A percentile compares a stretch with the other conserved stretches of the same genome.
Conservation (phyloP, 441 rosid genomes). For the Brassica hybrid region DNA sequence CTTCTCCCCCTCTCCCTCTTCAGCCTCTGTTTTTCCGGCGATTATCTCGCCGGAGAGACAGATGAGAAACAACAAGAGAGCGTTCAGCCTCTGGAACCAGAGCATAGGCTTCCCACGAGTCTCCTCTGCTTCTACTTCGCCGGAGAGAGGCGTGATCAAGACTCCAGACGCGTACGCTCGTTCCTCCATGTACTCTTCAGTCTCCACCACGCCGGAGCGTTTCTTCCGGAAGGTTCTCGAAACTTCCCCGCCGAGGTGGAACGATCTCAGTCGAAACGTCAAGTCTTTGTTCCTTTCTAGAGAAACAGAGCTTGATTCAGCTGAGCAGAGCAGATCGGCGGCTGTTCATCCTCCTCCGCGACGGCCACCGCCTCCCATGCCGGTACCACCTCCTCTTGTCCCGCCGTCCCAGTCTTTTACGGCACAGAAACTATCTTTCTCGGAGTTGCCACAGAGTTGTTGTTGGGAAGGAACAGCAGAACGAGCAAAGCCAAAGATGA, state of each 20-base stretch:
- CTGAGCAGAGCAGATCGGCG: slow-evolving; percentile 39
- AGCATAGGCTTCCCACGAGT: slow-evolving; percentile 40
- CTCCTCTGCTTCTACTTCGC: slow-evolving; percentile 49
- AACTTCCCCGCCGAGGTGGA: slow-evolving; percentile 50
- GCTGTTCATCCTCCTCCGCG: slow-evolving; percentile 48
- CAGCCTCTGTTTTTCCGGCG: slow-evolving; percentile 68
- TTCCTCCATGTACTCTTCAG: slow-evolving; percentile 48
- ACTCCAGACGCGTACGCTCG: slow-evolving; percentile 44
- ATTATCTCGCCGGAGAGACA: slow-evolving; percentile 47
- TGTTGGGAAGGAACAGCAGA: slow-evolving; percentile 51
- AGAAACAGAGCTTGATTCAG: slow-evolving; percentile 45
- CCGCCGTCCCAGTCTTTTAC: slow-evolving; percentile 88
- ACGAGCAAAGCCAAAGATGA: slow-evolving; percentile 71
- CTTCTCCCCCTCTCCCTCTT: slow-evolving; percentile 56
- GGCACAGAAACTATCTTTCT: slow-evolving; percentile 54
- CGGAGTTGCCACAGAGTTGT: neutral
- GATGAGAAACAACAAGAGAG: slow-evolving; percentile 37
- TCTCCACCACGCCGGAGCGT: slow-evolving; percentile 46
- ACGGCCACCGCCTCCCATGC: slow-evolving; percentile 52
- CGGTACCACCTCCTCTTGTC: slow-evolving; percentile 64
- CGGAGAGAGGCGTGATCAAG: slow-evolving; percentile 39
- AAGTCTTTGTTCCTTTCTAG: slow-evolving; percentile 26
- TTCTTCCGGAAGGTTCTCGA: slow-evolving; percentile 47
- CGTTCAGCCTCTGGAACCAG: slow-evolving; percentile 46
- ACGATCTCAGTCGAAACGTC: slow-evolving; percentile 44